Conservation (phyloP, 768 basidiomycete genomes). For the Pisolithus albus region DNA sequence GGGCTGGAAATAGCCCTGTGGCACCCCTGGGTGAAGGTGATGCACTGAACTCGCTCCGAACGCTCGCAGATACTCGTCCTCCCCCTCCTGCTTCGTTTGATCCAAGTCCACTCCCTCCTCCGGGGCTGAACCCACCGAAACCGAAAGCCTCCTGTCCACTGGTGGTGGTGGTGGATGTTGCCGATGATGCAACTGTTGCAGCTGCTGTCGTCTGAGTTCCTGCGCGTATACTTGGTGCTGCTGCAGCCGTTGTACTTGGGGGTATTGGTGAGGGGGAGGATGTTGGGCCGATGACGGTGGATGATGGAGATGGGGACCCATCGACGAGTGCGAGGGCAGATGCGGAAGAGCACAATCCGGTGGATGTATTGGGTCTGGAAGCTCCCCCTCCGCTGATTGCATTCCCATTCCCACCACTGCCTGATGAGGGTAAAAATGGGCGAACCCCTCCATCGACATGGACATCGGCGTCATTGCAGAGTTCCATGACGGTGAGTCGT, state of each 20-base stretch:
- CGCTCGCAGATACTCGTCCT: conserved; percentile 33
- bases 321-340: conserved; percentile 49
- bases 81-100: conserved; percentile 7
- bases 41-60: conserved; percentile 27
- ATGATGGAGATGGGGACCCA: conserved; percentile 24
- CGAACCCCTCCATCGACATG: conserved; percentile 39
- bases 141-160: conserved; percentile 28
- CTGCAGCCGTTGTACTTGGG: background rate
- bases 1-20: conserved; percentile 22
- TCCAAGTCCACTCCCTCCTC: too few species aligned
- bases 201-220: conserved; percentile 41
- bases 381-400: conserved; percentile 8
- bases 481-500: conserved; percentile 79
- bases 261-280: conserved; percentile 11
- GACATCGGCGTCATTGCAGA: conserved; percentile 69
- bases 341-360: conserved; percentile 41
- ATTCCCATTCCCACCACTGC: background rate
- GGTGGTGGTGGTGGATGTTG: conserved; percentile 29
- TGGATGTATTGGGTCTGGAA: conserved; percentile 40
- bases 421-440: conserved; percentile 37
- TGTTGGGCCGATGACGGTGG: conserved; percentile 7
- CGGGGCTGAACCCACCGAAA: too few species aligned
- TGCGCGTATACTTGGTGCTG: conserved; percentile 37
- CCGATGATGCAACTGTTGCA: conserved; percentile 32
- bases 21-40: conserved; percentile 21